These are phyloP conservation scores for Seiridium unicorne DNA, from an alignment of 2,329 filamentous ascomycete species.

Conservation along the genomic window DNA sequence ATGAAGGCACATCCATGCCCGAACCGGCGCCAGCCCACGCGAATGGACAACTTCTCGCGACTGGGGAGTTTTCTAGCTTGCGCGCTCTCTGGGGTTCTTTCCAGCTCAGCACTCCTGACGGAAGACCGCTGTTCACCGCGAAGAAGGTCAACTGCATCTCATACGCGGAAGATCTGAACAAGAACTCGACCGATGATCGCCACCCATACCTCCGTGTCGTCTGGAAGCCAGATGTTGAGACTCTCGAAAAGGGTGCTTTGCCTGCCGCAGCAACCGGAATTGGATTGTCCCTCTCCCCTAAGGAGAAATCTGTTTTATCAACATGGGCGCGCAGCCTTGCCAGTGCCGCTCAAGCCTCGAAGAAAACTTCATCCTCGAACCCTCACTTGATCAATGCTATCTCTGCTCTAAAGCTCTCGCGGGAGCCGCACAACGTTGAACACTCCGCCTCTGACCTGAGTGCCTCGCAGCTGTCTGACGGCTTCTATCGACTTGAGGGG, in stretches of 20 bases:
- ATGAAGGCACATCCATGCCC: background rate
- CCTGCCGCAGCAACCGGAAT: constrained; percentile 9
- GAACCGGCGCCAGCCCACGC: background rate
- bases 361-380: background rate
- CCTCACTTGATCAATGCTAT: background rate
- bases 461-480: background rate
- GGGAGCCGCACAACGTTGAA: background rate
- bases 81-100: background rate
- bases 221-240: constrained; percentile 1
- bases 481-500: constrained; percentile 10
- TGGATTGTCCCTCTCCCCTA: constrained; percentile 7
- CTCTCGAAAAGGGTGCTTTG: background rate
- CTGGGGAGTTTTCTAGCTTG: background rate
- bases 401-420: background rate
- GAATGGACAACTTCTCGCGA: background rate
- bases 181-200: background rate
- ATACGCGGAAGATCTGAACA: background rate
- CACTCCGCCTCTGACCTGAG: constrained; percentile 8
- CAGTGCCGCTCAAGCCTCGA: background rate
- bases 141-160: background rate
- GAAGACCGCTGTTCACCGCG: background rate
- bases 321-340: constrained; percentile 8
- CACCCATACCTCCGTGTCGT: background rate
- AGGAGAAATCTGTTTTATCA: constrained; percentile 9
- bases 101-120: background rate